Base-by-base conservation (phyloP, 345 rosid species). In the Laguncularia racemosa region DNA sequence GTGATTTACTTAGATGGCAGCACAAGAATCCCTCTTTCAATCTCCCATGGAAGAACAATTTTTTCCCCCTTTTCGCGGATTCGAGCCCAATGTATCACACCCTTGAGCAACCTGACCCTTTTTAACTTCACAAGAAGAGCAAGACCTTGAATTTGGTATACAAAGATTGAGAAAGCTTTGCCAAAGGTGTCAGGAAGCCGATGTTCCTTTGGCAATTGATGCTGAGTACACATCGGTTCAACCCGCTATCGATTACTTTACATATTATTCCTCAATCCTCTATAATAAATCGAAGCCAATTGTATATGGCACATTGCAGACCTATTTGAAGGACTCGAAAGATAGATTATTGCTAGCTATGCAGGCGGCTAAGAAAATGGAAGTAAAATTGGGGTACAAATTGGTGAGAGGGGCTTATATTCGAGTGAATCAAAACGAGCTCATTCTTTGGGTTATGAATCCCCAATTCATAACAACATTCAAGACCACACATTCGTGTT, bases 391-490 rank as follows among this genome's bases (percentile, higher is more conserved):
- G 80, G 98, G 98, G 12, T 62, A 84, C 59, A 92, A 92, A 73
- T 54, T 92, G 13, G 98, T 92, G 4, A 76, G 98, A 40, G 98
- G 98, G 0, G 98, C 96, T 14, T 92, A 92, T 49, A 89, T 92
- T 67, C 85, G 0, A 80, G 84, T 6, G 98, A 89, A 68, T 63
- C 64, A 3, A 70, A 64, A 16, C 21, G 78, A 12, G 98, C 98
- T 0, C 75, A 78, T 55, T 75, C 88, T 12, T 64, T 86, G 55
- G 96, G 97, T 3, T 79, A 23, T 52, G 82, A 77, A 46, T 84
- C 97, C 13, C 99, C 99, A 0, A 53, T 92, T 52, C 99, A 92
- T 61, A 66, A 84, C 50, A 79, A 64, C 50, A 85, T 89, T 57
- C 77, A 76, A 19, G 78, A 84, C n/a, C 7, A 92, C 97, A 0